Evolutionary conservation across 169 alveolate genomes (phyloP), one percentile per base, ranked within the genome.

Genomic region (Neospora caninum): DNA sequence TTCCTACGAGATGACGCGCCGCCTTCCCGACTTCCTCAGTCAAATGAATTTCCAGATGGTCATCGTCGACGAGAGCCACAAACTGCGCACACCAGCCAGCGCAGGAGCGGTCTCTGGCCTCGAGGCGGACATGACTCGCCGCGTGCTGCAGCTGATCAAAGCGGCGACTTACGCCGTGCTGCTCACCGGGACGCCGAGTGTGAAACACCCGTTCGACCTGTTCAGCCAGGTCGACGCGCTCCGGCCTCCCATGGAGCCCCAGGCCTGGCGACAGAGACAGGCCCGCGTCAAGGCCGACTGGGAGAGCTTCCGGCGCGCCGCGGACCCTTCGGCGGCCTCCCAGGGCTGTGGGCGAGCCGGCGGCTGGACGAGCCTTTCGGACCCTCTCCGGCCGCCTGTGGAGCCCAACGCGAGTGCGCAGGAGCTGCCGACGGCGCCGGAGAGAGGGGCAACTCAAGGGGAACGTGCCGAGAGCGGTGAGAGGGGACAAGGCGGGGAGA

Each of bases 151-250:
- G 88, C 95, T 98, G 87, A 96, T 98, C 69, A 97, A 97, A 94
- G 97, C 96, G 84, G 97, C 99, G 22, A 97, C 95, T 83, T 95
- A 99, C 94, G 97, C 97, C 25, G 97, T 98, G 45, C 96, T 98
- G 80, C 97, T 98, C 42, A 97, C 99, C 41, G 99, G 99, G 36
- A 99, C 99, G 22, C 99, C 99, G 13, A 98, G 99, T 64, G 97
- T 98, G 91, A 97, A 98, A 87, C 93, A 97, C n/a, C 99, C 99
- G 6, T 96, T 98, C 67, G 99, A 99, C 95, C 95, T 99, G 45
- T 98, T 96, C 96, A 98, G 98, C 49, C 98, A 98, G 93, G 95
- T 99, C 45, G 97, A 98, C 80, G 96, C 98, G 34, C 91, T 98
- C 64, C 84, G 84, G 67, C 93, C 94, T 29, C 92, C 94, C 13